These are phyloP conservation scores for rapeseed (Brassica napus) DNA, from an alignment of 345 rosid species.

Conservation along the genomic window Da-Ae NC_063436.1:15170001-15170500, in stretches of 20 bases:
- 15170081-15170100: slow-evolving; percentile 78
- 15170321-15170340: slow-evolving; percentile 74
- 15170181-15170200: slow-evolving; percentile 68
- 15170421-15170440: slow-evolving; percentile 65
- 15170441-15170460: slow-evolving; percentile 80
- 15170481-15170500: slow-evolving; percentile 31
- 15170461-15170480: slow-evolving; percentile 44
- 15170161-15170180: slow-evolving; percentile 58
- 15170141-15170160: slow-evolving; percentile 81
- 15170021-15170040: slow-evolving; percentile 58
- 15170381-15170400: slow-evolving; percentile 64
- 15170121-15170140: slow-evolving; percentile 72
- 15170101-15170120: slow-evolving; percentile 74
- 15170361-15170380: slow-evolving; percentile 70
- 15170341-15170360: slow-evolving; percentile 76
- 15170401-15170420: slow-evolving; percentile 71
- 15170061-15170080: slow-evolving; percentile 65
- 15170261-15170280: slow-evolving; percentile 61
- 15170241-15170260: slow-evolving; percentile 71
- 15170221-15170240: slow-evolving; percentile 76
- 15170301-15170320: slow-evolving; percentile 66
- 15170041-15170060: slow-evolving; percentile 61
- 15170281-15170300: slow-evolving; percentile 76
- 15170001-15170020: slow-evolving; percentile 59
- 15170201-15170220: slow-evolving; percentile 72